These are phyloP conservation scores for Cardiosporidium cionae DNA, from an alignment of 169 alveolate species.

Conservation along the genomic window DNA sequence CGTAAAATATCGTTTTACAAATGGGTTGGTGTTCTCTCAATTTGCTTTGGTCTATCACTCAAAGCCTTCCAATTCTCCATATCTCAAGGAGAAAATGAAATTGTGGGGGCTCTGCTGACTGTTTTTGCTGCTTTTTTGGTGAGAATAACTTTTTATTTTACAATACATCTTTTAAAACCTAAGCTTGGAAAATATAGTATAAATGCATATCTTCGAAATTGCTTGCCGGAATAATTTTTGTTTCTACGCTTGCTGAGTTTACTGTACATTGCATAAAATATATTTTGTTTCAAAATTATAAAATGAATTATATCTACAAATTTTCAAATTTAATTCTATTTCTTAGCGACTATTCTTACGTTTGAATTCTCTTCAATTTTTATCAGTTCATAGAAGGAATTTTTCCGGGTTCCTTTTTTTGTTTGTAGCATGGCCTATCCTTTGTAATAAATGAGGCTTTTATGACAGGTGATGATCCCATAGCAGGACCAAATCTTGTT, in stretches of 20 bases:
- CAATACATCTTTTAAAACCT: too few relatives aligned
- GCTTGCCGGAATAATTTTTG: background rate
- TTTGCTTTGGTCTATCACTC: slow-evolving; percentile 11
- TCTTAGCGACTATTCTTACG: background rate
- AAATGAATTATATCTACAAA: too few relatives aligned
- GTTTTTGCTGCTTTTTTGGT: slow-evolving; percentile 10
- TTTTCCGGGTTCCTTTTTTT: background rate
- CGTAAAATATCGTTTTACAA: background rate
- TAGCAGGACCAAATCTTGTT: slow-evolving; percentile 52
- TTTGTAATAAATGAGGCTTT: slow-evolving; percentile 48
- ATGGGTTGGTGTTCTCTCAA: slow-evolving; percentile 12
- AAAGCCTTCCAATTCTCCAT: background rate
- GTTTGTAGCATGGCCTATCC: slow-evolving; percentile 33
- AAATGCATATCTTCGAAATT: too few relatives aligned
- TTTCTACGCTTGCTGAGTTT: background rate
- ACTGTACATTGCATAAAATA: background rate
- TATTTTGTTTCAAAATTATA: too few relatives aligned
- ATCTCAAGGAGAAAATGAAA: background rate
- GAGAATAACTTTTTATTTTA: too few relatives aligned
- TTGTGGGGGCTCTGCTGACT: slow-evolving; percentile 4
- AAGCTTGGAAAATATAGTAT: too few relatives aligned
- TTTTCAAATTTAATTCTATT: background rate
- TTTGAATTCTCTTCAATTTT: background rate
- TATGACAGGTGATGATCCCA: slow-evolving; percentile 26
- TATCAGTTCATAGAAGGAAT: background rate